Evolutionary conservation across 2,329 filamentous ascomycete species (phyloP).

Genomic region (Thelonectria rubi): DNA sequence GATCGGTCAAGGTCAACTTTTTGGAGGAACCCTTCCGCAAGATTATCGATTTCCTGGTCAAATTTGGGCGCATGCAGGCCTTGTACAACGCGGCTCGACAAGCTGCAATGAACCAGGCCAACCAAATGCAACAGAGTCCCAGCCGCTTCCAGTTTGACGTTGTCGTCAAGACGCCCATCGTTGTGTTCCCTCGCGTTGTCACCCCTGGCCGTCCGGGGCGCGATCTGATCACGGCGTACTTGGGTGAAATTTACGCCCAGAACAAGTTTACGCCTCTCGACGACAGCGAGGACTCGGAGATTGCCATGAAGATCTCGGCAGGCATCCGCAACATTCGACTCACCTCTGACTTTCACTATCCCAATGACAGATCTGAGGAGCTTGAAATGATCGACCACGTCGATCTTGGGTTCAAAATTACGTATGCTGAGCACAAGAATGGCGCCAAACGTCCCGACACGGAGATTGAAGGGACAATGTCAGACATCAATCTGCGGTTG

Average conservation of each 20-base stretch:
- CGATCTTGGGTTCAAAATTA: slow-evolving; percentile 91
- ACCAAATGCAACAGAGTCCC: slow-evolving; percentile 88
- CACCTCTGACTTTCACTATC: slow-evolving; percentile 88
- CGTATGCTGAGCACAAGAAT: slow-evolving; percentile 84
- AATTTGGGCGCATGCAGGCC: slow-evolving; percentile 99
- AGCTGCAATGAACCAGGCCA: slow-evolving; percentile 92
- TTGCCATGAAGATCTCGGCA: slow-evolving; percentile 88
- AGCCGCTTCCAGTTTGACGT: slow-evolving; percentile 95
- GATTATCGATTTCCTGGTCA: slow-evolving; percentile 97
- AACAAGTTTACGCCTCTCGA: slow-evolving; percentile 90
- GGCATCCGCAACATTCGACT: slow-evolving; percentile 92
- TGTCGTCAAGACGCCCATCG: slow-evolving; percentile 91
- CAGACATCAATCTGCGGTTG: slow-evolving; percentile 87
- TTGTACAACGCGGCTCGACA: slow-evolving; percentile 97
- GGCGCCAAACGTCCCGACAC: slow-evolving; percentile 85
- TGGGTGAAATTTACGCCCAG: slow-evolving; percentile 97
- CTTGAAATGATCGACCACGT: slow-evolving; percentile 97
- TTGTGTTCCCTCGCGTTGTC: slow-evolving; percentile 88
- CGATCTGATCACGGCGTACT: slow-evolving; percentile 88
- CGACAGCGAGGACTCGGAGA: slow-evolving; percentile 75
- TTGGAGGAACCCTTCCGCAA: slow-evolving; percentile 97
- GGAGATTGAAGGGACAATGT: slow-evolving; percentile 91
- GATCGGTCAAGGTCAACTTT: slow-evolving; percentile 97
- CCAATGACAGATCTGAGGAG: slow-evolving; percentile 77
- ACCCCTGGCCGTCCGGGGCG: slow-evolving; percentile 73